Conservation (phyloP, 2,329 filamentous ascomycete species). For the Aspergillaceae sp. region DNA sequence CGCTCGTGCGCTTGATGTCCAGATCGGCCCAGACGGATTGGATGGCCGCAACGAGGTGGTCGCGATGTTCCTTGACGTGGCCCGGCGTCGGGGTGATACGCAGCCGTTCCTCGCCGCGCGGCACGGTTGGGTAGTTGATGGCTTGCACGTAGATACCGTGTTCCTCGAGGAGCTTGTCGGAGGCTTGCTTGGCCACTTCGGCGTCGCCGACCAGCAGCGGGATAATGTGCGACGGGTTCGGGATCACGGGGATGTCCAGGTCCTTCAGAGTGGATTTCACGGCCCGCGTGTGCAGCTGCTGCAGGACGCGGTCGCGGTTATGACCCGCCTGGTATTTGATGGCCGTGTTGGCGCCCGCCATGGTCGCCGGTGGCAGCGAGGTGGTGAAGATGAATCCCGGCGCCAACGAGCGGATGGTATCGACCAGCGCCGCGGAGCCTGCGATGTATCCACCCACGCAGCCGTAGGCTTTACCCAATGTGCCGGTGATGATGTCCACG, state of each 20-base stretch:
- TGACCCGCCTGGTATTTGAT: constrained; percentile 90
- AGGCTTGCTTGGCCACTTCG: constrained; percentile 82
- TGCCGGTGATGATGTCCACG: constrained; percentile 95
- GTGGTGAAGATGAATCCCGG: constrained; percentile 99
- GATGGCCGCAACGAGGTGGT: constrained; percentile 74
- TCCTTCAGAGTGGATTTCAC: constrained; percentile 76
- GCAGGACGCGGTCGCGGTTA: constrained; percentile 76
- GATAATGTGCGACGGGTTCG: constrained; percentile 94
- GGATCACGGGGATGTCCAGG: constrained; percentile 88
- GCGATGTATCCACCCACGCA: constrained; percentile 98
- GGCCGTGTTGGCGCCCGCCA: constrained; percentile 84
- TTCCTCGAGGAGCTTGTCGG: constrained; percentile 80
- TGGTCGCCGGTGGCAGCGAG: constrained; percentile 86
- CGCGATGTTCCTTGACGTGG: constrained; percentile 74
- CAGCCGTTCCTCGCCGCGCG: constrained; percentile 92
- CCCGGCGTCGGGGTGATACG: constrained; percentile 94
- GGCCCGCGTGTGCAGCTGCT: constrained; percentile 91
- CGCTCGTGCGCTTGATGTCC: constrained; percentile 81
- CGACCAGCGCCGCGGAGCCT: constrained; percentile 74
- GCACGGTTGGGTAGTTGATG: constrained; percentile 98
- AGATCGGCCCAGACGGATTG: constrained; percentile 84
- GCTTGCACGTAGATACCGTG: constrained; percentile 96
- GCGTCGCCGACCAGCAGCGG: constrained; percentile 91
- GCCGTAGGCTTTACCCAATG: constrained; percentile 93
- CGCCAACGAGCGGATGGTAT: constrained; percentile 86